Percentiles rank a stretch among this genome's conserved stretches.
These are phyloP conservation scores for Phytophthora tubulina DNA, from an alignment of 352 stramenopile species.

Conservation along the genomic window DNA sequence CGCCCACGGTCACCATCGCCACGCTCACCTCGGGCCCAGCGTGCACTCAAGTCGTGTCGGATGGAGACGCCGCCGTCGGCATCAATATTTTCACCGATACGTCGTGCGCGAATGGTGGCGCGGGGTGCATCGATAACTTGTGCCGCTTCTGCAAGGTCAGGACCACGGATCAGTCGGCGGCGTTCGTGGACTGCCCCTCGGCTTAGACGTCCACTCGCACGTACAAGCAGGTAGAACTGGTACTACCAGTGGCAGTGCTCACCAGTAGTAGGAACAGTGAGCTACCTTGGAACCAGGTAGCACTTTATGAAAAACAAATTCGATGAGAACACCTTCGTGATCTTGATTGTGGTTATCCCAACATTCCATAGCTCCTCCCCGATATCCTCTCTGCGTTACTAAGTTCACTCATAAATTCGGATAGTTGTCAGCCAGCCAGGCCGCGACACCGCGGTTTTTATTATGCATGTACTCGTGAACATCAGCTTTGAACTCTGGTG, in stretches of 20 bases:
- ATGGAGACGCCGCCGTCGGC: conserved; percentile 36
- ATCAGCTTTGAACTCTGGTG: background rate
- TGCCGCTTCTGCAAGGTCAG: conserved; percentile 38
- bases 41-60: conserved; percentile 33
- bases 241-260: background rate
- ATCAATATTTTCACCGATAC: conserved; percentile 43
- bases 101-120: conserved; percentile 31
- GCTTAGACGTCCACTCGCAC: conserved; percentile 7
- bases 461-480: background rate
- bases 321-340: too few relatives aligned
- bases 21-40: background rate
- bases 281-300: background rate
- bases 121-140: conserved; percentile 31
- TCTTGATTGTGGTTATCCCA: too few relatives aligned
- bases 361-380: too few relatives aligned
- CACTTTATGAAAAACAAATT: background rate
- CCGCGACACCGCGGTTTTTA: background rate
- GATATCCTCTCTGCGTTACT: too few relatives aligned
- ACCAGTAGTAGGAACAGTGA: background rate
- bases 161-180: conserved; percentile 7
- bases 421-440: conserved; percentile 1
- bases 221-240: background rate
- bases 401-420: too few relatives aligned
- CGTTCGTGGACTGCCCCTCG: conserved; percentile 20
- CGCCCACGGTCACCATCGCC: background rate